Percentiles rank a stretch among this genome's conserved stretches.
Evolutionary conservation across 202 grass and related monocot genomes (phyloP).

Genomic region (Setaria viridis): DNA sequence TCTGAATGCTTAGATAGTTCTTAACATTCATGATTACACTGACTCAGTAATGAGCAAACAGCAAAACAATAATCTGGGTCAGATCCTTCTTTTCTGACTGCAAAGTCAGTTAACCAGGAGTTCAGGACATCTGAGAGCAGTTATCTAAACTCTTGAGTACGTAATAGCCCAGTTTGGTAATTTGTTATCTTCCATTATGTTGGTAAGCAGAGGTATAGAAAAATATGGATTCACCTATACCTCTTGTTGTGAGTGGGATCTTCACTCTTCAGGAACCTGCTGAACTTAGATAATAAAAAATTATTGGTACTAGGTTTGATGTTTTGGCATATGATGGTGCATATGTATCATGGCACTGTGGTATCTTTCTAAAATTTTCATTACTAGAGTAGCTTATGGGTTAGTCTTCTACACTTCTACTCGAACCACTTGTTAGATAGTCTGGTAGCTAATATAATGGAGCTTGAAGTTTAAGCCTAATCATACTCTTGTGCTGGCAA

Average conservation of each 20-base stretch:
- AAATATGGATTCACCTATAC: conserved; percentile 10
- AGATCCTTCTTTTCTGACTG: conserved; percentile 16
- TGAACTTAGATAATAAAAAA: conserved; percentile 31
- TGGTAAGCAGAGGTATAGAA: not conserved
- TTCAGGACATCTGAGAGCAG: conserved; percentile 2
- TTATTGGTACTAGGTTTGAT: conserved; percentile 18
- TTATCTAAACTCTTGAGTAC: not conserved
- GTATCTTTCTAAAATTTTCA: not conserved
- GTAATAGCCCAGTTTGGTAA: not conserved
- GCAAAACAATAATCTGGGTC: conserved; percentile 11
- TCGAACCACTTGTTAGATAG: not conserved
- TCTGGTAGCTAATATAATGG: not conserved
- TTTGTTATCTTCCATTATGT: conserved; percentile 15
- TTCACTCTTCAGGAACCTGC: not conserved
- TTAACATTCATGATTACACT: not conserved
- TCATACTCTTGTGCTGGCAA: conserved; percentile 20
- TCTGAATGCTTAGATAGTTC: conserved; percentile 23
- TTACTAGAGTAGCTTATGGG: not conserved
- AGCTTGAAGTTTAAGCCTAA: conserved; percentile 24
- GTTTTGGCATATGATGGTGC: conserved; percentile 19
- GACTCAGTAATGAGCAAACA: not conserved
- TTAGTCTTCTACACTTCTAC: not conserved
- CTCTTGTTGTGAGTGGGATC: not conserved
- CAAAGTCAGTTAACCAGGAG: conserved; percentile 16
- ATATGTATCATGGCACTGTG: not conserved